These are phyloP conservation scores for Mortierella sp. DNA, from an alignment of 371 early-diverging fungal genomes.

Conservation along the genomic window DNA sequence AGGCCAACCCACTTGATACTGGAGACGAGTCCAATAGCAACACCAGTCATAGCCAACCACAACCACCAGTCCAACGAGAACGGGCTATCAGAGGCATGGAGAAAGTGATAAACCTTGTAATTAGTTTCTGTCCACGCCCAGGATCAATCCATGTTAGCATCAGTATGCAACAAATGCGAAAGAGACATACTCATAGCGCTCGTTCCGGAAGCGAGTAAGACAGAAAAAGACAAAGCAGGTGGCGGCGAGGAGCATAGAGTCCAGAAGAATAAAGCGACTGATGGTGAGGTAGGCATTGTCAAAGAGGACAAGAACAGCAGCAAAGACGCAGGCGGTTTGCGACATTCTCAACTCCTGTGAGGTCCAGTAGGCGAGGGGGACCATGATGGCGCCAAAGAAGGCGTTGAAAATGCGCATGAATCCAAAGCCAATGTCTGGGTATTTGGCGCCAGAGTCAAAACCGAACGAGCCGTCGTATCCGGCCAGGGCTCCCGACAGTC, in stretches of 20 bases:
- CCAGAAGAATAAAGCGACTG: constrained; percentile 97
- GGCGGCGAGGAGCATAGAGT: constrained; percentile 97
- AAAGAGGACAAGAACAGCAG: constrained; percentile 85
- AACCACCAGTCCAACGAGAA: constrained; percentile 90
- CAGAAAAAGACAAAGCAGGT: constrained; percentile 90
- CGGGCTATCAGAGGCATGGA: constrained; percentile 62
- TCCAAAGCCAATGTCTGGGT: constrained; percentile 92
- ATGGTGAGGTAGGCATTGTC: constrained; percentile 93
- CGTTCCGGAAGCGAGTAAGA: constrained; percentile 81
- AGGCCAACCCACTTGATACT: constrained; percentile 99
- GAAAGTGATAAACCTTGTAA: background rate
- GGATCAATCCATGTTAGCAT: too few species aligned
- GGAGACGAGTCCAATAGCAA: constrained; percentile 91
- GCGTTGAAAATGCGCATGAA: constrained; percentile 96
- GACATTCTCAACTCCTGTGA: constrained; percentile 84
- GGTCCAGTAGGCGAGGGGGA: constrained; percentile 95
- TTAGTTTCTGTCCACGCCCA: background rate
- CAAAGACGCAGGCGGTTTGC: constrained; percentile 73
- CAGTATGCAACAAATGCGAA: background rate
- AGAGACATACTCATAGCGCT: constrained; percentile 72
- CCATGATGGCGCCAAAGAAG: constrained; percentile 93
- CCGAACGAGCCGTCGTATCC: constrained; percentile 93
- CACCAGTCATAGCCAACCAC: constrained; percentile 92
- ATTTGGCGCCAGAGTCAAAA: constrained; percentile 91
- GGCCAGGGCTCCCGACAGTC: constrained; percentile 90